Percentiles rank a stretch among this genome's conserved stretches.
Evolutionary conservation across 495 filamentous ascomycete species (phyloP).

Genomic region (Melanomma pulvis-pyrius): DNA sequence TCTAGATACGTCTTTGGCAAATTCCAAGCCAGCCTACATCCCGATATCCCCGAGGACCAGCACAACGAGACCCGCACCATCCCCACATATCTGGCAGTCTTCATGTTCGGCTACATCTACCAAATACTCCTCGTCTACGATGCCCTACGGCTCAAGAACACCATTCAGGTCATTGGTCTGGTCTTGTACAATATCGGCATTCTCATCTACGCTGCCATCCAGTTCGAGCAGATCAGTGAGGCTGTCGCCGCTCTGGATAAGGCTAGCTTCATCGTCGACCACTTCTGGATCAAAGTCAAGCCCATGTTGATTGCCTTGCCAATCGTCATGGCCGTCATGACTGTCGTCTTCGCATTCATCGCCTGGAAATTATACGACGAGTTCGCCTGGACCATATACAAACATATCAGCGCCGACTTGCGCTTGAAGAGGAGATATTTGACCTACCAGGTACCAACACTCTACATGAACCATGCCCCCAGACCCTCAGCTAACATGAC

Average conservation of each 20-base stretch:
- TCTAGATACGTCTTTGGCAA: slow-evolving; percentile 73
- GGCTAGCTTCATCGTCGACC: slow-evolving; percentile 15
- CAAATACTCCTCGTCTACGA: slow-evolving; percentile 87
- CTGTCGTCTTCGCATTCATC: slow-evolving; percentile 69
- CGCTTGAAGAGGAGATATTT: slow-evolving; percentile 95
- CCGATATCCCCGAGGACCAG: slow-evolving; percentile 31
- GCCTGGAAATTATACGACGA: slow-evolving; percentile 97
- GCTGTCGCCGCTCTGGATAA: slow-evolving; percentile 60
- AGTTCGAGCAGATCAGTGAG: slow-evolving; percentile 81
- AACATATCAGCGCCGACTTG: slow-evolving; percentile 97
- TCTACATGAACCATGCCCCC: slow-evolving; percentile 46
- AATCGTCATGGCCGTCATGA: slow-evolving; percentile 75
- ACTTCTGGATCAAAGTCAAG: slow-evolving; percentile 66
- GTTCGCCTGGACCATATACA: slow-evolving; percentile 99
- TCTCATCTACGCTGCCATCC: slow-evolving; percentile 87
- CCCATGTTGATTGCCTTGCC: slow-evolving; percentile 86
- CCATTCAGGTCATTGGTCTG: slow-evolving; percentile 95
- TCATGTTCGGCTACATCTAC: slow-evolving; percentile 96
- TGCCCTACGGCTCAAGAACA: slow-evolving; percentile 92
- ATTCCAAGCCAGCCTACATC: slow-evolving; percentile 60
- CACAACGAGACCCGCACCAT: slow-evolving; percentile 64
- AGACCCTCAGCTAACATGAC: not conserved
- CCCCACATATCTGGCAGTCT: slow-evolving; percentile 89
- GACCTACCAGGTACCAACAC: slow-evolving; percentile 79
- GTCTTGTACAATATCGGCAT: slow-evolving; percentile 90